Conservation (phyloP, 495 filamentous ascomycete species). For the Penicillium angulare region DNA sequence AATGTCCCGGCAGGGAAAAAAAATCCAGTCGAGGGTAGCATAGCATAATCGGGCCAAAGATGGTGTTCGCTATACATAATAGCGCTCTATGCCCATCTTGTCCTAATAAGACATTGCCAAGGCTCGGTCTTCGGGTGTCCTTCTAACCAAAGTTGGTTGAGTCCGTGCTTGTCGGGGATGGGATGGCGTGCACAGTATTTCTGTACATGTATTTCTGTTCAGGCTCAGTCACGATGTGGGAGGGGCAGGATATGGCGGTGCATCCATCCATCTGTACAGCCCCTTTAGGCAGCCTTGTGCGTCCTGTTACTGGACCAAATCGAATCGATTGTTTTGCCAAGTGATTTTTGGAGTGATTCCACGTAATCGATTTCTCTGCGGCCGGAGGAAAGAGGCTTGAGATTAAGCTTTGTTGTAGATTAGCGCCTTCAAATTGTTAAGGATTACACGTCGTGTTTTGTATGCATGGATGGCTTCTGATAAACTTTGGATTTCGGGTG, state of each 20-base stretch:
- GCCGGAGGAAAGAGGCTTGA: constrained; percentile 2
- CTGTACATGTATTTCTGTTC: too few relatives aligned
- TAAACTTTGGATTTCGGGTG: too few relatives aligned
- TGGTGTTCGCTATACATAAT: too few relatives aligned
- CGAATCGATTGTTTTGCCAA: not conserved
- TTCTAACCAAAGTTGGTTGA: too few relatives aligned
- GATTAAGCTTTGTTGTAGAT: constrained; percentile 11
- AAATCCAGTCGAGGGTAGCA: not conserved
- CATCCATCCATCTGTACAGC: too few relatives aligned
- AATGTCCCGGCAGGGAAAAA: not conserved
- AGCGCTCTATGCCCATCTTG: too few relatives aligned
- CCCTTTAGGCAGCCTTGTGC: too few relatives aligned
- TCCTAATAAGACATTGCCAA: too few relatives aligned
- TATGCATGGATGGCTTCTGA: not conserved
- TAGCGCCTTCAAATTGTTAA: not conserved
- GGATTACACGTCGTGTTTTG: not conserved
- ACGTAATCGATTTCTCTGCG: constrained; percentile 17
- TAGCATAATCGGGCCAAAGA: not conserved
- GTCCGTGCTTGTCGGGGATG: too few relatives aligned
- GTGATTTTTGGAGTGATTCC: not conserved
- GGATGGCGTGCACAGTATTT: too few relatives aligned
- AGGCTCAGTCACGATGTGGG: too few relatives aligned
- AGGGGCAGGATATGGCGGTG: too few relatives aligned
- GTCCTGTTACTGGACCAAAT: not conserved
- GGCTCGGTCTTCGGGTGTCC: not conserved